These are phyloP conservation scores for Rhododendron molle DNA, from an alignment of 148 eudicot genomes.

Conservation along the genomic window DNA sequence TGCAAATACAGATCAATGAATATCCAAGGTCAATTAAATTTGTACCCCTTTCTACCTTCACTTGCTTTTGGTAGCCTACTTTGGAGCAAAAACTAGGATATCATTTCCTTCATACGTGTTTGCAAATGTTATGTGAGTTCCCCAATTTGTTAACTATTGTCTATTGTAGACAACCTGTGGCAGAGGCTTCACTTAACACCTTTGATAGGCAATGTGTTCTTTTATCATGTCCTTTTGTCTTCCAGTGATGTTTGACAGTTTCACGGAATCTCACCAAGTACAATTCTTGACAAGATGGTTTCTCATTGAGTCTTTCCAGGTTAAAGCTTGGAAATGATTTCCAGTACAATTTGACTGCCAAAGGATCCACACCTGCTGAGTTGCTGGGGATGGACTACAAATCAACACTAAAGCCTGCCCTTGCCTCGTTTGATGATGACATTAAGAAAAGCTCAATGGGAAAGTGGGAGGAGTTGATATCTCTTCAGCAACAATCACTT, in stretches of 20 bases:
- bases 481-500: slow-evolving; percentile 64
- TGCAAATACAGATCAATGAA: background rate
- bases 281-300: background rate
- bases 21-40: background rate
- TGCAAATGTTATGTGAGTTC: background rate
- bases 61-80: background rate
- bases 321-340: slow-evolving; percentile 73
- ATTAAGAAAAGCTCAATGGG: slow-evolving; percentile 51
- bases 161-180: background rate
- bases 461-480: slow-evolving; percentile 66
- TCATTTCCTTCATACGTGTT: background rate
- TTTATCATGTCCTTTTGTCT: background rate
- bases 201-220: background rate
- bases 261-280: background rate
- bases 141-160: background rate
- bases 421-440: slow-evolving; percentile 52
- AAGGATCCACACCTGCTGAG: slow-evolving; percentile 69
- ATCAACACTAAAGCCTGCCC: slow-evolving; percentile 62
- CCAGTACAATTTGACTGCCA: slow-evolving; percentile 55
- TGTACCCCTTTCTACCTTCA: background rate
- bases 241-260: background rate
- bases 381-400: slow-evolving; percentile 79
- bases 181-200: background rate
- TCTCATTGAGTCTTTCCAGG: slow-evolving; percentile 32
- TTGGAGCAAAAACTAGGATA: background rate